Evolutionary conservation across 805 yeast species (phyloP).

Genomic region (Metschnikowia santaceciliae): DNA sequence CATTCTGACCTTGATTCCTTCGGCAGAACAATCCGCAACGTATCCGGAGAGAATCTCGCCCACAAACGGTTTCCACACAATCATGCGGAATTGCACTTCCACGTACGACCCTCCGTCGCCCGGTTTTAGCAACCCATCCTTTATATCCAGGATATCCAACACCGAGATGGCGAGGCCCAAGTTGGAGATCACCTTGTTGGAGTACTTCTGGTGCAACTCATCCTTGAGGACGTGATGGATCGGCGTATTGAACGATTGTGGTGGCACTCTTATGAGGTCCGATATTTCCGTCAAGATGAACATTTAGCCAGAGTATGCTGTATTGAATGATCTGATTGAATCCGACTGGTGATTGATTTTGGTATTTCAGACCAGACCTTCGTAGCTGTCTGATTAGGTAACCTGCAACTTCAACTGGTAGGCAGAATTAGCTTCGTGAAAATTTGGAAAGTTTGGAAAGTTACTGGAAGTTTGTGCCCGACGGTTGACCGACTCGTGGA

Average conservation of each 20-base stretch:
- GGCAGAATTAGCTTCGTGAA: too few species aligned
- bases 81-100: constrained; percentile 66
- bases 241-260: constrained; percentile 73
- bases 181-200: constrained; percentile 80
- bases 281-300: constrained; percentile 76
- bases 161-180: constrained; percentile 81
- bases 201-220: constrained; percentile 78
- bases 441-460: too few species aligned
- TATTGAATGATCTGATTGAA: too few species aligned
- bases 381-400: too few species aligned
- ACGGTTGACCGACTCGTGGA: too few species aligned
- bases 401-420: too few species aligned
- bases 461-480: too few species aligned
- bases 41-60: constrained; percentile 93
- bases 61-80: constrained; percentile 89
- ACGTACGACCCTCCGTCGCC: constrained; percentile 92
- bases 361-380: too few species aligned
- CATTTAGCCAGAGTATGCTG: constrained; percentile 34
- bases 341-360: too few species aligned
- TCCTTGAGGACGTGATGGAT: constrained; percentile 69
- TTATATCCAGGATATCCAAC: constrained; percentile 77
- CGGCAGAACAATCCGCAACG: constrained; percentile 82
- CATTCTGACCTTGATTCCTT: constrained; percentile 80
- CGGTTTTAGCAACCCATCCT: constrained; percentile 86
- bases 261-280: constrained; percentile 86